These are phyloP conservation scores for Globisporangium lucens DNA, from an alignment of 352 stramenopile species.

Conservation along the genomic window DNA sequence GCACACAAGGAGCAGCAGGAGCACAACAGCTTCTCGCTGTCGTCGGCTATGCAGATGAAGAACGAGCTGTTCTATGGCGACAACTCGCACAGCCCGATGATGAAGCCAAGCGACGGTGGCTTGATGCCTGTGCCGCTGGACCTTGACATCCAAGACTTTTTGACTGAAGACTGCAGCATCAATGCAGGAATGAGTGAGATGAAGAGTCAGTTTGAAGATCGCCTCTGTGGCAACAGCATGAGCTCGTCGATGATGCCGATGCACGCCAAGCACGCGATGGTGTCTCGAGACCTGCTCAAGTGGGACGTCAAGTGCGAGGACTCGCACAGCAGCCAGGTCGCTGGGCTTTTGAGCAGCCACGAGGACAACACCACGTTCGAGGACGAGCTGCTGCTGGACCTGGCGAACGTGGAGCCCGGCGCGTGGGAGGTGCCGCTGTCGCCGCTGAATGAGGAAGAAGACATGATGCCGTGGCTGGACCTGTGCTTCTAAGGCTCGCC, in stretches of 20 bases:
- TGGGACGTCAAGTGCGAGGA: conserved; percentile 36
- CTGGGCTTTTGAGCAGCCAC: conserved; percentile 22
- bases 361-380: conserved; percentile 50
- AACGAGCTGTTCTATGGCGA: conserved; percentile 43
- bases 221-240: conserved; percentile 22
- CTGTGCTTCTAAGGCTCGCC: conserved; percentile 62
- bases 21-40: conserved; percentile 32
- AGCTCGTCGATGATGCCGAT: conserved; percentile 22
- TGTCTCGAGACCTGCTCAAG: conserved; percentile 72
- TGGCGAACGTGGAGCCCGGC: conserved; percentile 71
- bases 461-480: conserved; percentile 84
- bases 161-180: conserved; percentile 76
- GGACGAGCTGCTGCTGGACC: conserved; percentile 65
- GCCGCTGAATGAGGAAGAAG: conserved; percentile 77
- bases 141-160: conserved; percentile 78
- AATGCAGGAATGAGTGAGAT: conserved; percentile 37
- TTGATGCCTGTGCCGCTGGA: conserved; percentile 36
- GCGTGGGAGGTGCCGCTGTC: conserved; percentile 81
- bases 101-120: conserved; percentile 27
- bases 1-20: conserved; percentile 35
- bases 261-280: conserved; percentile 50
- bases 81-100: conserved; percentile 15
- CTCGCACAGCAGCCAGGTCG: conserved; percentile 20
- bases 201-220: conserved; percentile 40
- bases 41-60: conserved; percentile 41